Percentiles rank a stretch among this genome's conserved stretches.
Evolutionary conservation across 176 grass and related monocot species (phyloP).

Genomic region (Carex parvula): DNA sequence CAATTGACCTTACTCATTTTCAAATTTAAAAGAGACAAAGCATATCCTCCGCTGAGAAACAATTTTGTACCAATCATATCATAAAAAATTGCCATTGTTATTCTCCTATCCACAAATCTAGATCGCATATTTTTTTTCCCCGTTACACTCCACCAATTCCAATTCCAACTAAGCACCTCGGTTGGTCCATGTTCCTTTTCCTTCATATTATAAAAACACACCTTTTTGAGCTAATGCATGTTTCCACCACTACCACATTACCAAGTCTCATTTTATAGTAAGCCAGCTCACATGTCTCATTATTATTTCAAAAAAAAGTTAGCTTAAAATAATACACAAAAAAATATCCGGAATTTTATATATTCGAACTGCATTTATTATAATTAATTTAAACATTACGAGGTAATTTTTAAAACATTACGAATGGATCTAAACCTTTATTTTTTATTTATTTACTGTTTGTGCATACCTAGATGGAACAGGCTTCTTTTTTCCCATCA

Average conservation of each 20-base stretch:
- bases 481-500: neutral
- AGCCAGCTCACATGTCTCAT: conserved; percentile 17
- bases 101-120: neutral
- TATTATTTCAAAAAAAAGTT: neutral
- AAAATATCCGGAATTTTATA: neutral
- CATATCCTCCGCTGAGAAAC: neutral
- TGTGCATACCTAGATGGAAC: no score
- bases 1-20: conserved; percentile 5
- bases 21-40: neutral
- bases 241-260: conserved; percentile 30
- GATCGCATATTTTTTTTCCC: neutral
- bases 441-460: neutral
- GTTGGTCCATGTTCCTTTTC: neutral
- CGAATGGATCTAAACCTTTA: neutral
- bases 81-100: neutral
- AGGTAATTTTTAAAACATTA: neutral
- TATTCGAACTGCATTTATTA: neutral
- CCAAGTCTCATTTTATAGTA: conserved; percentile 10
- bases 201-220: conserved; percentile 9
- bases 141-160: neutral
- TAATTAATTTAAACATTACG: neutral
- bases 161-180: conserved; percentile 21
- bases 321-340: neutral
- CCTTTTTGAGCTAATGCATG: conserved; percentile 38
- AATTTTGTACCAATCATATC: conserved; percentile 19